Evolutionary conservation across 768 basidiomycete species (phyloP).

Genomic region (Pulveroboletus sp.): DNA sequence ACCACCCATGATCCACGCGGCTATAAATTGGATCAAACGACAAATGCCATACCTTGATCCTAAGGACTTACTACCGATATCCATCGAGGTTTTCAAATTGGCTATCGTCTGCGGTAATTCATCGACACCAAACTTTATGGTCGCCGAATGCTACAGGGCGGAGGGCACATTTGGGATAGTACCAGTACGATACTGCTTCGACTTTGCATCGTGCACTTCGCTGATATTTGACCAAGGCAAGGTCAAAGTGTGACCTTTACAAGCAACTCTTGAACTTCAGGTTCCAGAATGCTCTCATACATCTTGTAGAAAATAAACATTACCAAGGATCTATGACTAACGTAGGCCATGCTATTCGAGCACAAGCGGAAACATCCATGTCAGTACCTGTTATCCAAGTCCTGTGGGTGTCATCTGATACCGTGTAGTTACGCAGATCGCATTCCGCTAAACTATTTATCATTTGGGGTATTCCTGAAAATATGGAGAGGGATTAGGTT

Average conservation of each 20-base stretch:
- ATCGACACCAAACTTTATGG: conserved; percentile 77
- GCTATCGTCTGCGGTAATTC: conserved; percentile 82
- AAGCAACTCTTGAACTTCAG: conserved; percentile 73
- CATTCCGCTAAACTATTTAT: conserved; percentile 32
- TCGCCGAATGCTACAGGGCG: conserved; percentile 74
- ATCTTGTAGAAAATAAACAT: conserved; percentile 69
- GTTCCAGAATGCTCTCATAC: conserved; percentile 60
- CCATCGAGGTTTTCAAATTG: conserved; percentile 72
- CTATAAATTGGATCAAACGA: conserved; percentile 47
- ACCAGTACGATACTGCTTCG: conserved; percentile 43
- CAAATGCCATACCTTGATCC: conserved; percentile 72
- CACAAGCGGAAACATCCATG: conserved; percentile 47
- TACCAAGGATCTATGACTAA: conserved; percentile 63
- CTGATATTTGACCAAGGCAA: conserved; percentile 46
- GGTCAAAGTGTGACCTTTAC: conserved; percentile 77
- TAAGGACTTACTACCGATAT: conserved; percentile 82
- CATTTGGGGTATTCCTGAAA: conserved; percentile 40
- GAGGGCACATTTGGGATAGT: conserved; percentile 78
- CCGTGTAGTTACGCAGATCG: conserved; percentile 21
- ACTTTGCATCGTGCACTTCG: not conserved
- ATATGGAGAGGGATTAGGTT: conserved; percentile 54
- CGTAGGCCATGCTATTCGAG: conserved; percentile 59
- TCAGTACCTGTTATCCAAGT: conserved; percentile 2
- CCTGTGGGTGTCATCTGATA: conserved; percentile 6
- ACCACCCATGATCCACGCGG: too few relatives aligned